Conservation (phyloP, 1,284 basidiomycete genomes). For the Polyporus tsugae region DNA sequence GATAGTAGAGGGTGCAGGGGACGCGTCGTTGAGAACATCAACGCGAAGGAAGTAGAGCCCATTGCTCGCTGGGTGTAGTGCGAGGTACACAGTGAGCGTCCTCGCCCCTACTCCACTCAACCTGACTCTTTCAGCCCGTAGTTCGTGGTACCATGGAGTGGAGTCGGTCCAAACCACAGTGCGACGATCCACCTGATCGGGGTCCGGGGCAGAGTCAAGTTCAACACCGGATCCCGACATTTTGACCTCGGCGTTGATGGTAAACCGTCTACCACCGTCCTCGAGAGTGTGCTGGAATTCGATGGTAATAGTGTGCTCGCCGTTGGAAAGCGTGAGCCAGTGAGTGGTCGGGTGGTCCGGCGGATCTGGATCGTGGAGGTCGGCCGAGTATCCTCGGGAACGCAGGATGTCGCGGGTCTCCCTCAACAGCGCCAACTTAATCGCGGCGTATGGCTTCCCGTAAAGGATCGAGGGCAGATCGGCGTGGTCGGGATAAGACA, state of each 20-base stretch:
- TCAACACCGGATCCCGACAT: neutral
- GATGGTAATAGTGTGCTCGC: neutral
- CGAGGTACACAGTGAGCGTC: neutral
- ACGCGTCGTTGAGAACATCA: neutral
- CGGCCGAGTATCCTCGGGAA: neutral
- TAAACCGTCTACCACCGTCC: neutral
- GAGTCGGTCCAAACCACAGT: neutral
- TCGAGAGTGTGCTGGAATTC: neutral
- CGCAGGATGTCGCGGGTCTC: neutral
- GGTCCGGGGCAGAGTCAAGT: neutral
- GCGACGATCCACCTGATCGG: neutral
- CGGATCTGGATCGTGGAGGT: neutral
- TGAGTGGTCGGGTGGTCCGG: neutral
- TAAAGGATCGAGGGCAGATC: neutral
- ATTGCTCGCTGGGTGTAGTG: neutral
- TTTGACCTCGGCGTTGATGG: neutral
- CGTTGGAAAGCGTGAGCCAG: neutral
- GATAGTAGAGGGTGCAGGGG: neutral
- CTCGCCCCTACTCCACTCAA: neutral
- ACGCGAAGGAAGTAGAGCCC: neutral
- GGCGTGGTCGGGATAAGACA: neutral
- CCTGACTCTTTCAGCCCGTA: neutral
- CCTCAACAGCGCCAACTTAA: neutral
- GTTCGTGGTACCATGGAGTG: too few species aligned
- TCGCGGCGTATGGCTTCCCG: neutral